phyloP scores from a whole-genome alignment of 2,329 filamentous ascomycete species.

The Knoxdaviesia proteae region DNA sequence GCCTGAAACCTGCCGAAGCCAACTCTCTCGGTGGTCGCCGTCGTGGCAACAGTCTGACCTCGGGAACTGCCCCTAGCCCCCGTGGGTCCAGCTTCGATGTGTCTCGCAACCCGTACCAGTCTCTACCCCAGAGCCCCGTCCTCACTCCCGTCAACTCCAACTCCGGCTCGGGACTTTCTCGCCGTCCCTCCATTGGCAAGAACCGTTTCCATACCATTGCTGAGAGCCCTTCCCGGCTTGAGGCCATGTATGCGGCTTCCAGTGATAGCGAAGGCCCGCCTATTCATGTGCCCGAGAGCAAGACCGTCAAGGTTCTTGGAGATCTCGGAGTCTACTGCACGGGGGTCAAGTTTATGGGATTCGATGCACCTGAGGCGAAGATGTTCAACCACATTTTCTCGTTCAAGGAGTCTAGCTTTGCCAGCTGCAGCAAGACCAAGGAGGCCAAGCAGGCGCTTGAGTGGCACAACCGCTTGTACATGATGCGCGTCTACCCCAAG shows the following conservation, averaged over 20 bases:
- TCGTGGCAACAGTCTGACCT: conserved; percentile 54
- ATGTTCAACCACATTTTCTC: conserved; percentile 90
- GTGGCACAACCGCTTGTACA: conserved; percentile 73
- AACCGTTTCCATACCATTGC: conserved; percentile 35
- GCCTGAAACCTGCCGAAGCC: conserved; percentile 5
- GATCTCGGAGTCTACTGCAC: conserved; percentile 62
- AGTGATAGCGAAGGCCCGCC: too few species aligned
- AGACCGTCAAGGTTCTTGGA: conserved; percentile 67
- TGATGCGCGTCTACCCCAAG: conserved; percentile 89
- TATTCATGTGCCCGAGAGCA: conserved; percentile 38
- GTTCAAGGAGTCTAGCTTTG: conserved; percentile 76
- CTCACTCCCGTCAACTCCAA: conserved; percentile 26
- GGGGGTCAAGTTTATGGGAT: conserved; percentile 65
- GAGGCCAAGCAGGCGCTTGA: conserved; percentile 62
- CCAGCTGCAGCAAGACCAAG: conserved; percentile 54
- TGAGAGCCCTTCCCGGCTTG: conserved; percentile 28
- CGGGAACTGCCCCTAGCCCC: conserved; percentile 34
- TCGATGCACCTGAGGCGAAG: conserved; percentile 58
- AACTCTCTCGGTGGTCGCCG: conserved; percentile 13
- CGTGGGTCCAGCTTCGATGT: conserved; percentile 26
- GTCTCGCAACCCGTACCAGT: conserved; percentile 23
- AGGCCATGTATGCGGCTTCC: conserved; percentile 26
- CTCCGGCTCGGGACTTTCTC: conserved; percentile 10
- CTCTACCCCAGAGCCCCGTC: conserved; percentile 32
- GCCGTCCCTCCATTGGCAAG: conserved; percentile 22